phyloP scores from a whole-genome alignment of 768 basidiomycete species.

The Lentinula detonsa region DNA sequence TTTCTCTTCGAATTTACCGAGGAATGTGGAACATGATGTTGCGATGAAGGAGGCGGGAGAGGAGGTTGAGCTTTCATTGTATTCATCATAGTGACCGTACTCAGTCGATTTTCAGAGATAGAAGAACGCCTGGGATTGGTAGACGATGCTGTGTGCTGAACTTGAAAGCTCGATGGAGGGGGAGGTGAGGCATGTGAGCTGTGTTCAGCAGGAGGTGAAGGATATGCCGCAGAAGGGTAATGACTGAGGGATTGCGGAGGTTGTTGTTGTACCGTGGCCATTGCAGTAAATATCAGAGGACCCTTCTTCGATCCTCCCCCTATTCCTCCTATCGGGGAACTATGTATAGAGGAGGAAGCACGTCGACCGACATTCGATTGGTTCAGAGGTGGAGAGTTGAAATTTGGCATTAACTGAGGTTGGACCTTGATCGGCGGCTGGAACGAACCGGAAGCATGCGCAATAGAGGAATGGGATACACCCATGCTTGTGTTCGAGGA shows the following conservation, averaged over 20 bases:
- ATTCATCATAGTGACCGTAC: neutral
- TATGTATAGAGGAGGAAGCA: neutral
- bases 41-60: neutral
- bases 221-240: constrained; percentile 10
- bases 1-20: neutral
- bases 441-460: neutral
- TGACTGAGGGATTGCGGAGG: neutral
- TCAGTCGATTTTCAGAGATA: neutral
- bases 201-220: constrained; percentile 22
- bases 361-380: neutral
- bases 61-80: constrained; percentile 1
- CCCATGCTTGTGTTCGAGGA: neutral
- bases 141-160: neutral
- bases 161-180: neutral
- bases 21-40: neutral
- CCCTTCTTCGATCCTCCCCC: constrained; percentile 29
- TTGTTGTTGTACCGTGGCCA: constrained; percentile 26
- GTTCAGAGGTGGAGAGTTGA: neutral
- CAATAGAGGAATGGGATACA: neutral
- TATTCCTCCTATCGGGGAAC: neutral
- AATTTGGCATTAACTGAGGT: neutral
- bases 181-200: neutral
- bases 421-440: neutral
- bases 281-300: constrained; percentile 61
- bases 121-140: neutral